A percentile compares a stretch with the other conserved stretches of the same genome.
These are phyloP conservation scores for Populus davidiana DNA, from an alignment of 345 rosid genomes.

Conservation along the genomic window DNA sequence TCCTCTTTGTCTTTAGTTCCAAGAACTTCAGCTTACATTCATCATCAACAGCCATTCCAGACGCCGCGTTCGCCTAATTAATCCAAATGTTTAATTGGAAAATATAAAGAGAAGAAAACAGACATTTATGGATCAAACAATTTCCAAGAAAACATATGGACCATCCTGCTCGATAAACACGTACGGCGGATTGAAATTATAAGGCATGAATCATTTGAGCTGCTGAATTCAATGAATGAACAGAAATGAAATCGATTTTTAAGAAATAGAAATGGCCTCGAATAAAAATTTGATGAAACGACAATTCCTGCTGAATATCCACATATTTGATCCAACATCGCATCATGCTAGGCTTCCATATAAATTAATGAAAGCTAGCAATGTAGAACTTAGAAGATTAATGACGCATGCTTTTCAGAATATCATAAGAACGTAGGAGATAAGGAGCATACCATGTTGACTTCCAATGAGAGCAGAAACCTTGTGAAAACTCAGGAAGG, in stretches of 20 bases:
- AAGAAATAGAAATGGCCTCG: neutral
- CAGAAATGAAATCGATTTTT: neutral
- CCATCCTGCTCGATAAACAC: neutral
- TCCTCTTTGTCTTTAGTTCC: constrained; percentile 86
- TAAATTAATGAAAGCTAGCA: neutral
- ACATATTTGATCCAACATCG: neutral
- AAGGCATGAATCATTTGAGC: neutral
- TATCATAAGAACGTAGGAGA: neutral
- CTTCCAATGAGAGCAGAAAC: constrained; percentile 24
- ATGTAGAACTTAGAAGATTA: neutral
- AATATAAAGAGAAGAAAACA: neutral
- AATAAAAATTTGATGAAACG: neutral
- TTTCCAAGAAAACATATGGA: neutral
- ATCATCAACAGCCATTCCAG: constrained; percentile 93
- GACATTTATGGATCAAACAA: neutral
- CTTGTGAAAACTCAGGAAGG: constrained; percentile 19
- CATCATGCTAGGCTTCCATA: neutral
- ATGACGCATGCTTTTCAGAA: neutral
- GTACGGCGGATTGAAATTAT: neutral
- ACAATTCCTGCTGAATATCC: neutral
- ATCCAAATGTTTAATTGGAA: neutral
- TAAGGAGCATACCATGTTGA: constrained; percentile 48
- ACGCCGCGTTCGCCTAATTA: constrained; percentile 79
- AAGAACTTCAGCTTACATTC: constrained; percentile 82
- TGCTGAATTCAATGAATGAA: neutral